phyloP scores from a whole-genome alignment of 2,329 filamentous ascomycete species.

The Apiospora marii region DNA sequence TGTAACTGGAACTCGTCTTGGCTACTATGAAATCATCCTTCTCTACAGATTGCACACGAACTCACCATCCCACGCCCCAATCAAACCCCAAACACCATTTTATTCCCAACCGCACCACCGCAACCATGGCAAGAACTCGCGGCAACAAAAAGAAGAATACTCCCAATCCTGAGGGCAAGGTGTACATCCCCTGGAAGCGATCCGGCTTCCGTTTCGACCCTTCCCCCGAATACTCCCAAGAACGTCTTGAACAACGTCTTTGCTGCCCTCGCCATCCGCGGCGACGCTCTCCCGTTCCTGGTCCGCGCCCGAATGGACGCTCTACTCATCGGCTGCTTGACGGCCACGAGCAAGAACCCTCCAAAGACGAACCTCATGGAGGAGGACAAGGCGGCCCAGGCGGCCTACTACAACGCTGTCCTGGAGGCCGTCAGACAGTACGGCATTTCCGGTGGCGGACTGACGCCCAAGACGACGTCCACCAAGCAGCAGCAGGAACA shows the following conservation, averaged over 20 bases:
- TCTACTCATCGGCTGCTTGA: neutral
- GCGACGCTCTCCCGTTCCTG: fast-evolving
- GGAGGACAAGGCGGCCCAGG: neutral
- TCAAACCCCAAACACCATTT: no score
- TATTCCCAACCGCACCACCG: no score
- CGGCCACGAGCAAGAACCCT: neutral
- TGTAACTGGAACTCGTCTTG: no score
- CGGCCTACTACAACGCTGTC: neutral
- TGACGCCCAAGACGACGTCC: neutral
- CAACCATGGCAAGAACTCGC: neutral
- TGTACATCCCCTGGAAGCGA: neutral
- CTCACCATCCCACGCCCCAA: no score
- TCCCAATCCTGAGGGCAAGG: neutral
- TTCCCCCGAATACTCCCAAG: neutral
- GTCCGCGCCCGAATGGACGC: neutral
- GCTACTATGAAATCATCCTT: no score
- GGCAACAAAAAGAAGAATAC: neutral
- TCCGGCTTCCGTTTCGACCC: neutral
- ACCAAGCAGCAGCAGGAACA: no score
- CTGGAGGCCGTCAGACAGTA: neutral
- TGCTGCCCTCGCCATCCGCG: neutral
- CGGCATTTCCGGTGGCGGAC: neutral
- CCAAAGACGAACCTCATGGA: neutral
- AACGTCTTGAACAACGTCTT: neutral
- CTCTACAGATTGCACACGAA: no score